These are phyloP conservation scores for Pistacia atlantica DNA, from an alignment of 345 rosid species.

Conservation along the genomic window DNA sequence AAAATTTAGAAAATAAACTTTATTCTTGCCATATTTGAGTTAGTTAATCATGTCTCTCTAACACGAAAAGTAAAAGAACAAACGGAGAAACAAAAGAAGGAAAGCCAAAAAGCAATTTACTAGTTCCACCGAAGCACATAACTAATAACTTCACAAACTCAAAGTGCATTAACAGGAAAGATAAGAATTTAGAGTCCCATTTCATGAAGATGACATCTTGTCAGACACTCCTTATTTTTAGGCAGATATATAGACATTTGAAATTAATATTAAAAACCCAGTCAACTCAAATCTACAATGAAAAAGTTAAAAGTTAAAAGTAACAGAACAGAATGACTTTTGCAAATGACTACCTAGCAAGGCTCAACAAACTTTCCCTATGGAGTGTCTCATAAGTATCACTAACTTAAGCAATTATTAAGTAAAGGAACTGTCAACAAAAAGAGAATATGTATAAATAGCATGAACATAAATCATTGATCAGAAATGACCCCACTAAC, in stretches of 20 bases:
- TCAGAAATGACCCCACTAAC: neutral
- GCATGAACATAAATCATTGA: neutral
- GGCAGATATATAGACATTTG: too few relatives aligned
- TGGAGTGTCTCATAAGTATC: neutral
- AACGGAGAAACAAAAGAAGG: neutral
- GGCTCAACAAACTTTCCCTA: neutral
- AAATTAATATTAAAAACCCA: too few relatives aligned
- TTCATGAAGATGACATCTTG: too few relatives aligned
- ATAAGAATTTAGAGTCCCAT: neutral
- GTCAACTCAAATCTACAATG: too few relatives aligned
- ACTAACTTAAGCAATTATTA: neutral
- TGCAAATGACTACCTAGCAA: neutral
- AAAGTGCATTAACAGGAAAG: neutral
- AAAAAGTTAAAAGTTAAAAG: too few relatives aligned
- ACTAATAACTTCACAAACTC: neutral
- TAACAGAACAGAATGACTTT: too few relatives aligned
- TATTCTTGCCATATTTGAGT: neutral
- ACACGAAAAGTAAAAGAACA: neutral
- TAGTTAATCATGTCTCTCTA: too few relatives aligned
- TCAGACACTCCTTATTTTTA: too few relatives aligned
- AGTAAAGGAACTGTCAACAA: neutral
- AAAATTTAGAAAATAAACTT: too few relatives aligned
- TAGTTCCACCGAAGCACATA: neutral
- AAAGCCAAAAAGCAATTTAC: neutral
- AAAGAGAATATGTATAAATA: neutral